Conservation (phyloP, 768 basidiomycete genomes). For the Suillus discolor region DNA sequence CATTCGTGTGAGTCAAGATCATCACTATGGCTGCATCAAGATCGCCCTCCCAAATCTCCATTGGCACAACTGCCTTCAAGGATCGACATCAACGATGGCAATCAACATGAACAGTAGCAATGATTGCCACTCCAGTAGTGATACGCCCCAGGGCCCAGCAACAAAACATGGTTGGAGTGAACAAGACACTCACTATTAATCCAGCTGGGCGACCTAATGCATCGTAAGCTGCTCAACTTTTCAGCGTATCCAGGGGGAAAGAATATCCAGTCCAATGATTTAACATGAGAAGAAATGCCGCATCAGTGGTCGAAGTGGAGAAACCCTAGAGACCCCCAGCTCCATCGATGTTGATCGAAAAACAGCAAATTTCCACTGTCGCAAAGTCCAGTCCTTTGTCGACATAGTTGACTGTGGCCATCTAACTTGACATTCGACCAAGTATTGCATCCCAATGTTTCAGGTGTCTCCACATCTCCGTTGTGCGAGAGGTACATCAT, state of each 20-base stretch:
- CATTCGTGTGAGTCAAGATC: conserved; percentile 11
- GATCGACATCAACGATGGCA: too few species aligned
- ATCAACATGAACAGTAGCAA: neutral
- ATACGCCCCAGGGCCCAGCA: neutral
- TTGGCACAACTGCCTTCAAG: neutral
- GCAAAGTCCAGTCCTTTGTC: neutral
- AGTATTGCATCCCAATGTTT: neutral
- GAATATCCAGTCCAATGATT: neutral
- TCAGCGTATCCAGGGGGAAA: neutral
- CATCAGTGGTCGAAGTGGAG: neutral
- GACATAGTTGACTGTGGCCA: neutral
- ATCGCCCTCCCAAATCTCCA: neutral
- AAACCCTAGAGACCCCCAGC: neutral
- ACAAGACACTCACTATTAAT: conserved; percentile 13
- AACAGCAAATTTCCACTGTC: neutral
- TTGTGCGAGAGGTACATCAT: neutral
- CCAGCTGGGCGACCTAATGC: neutral
- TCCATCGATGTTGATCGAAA: neutral
- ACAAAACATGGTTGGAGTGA: conserved; percentile 4
- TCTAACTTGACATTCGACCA: neutral
- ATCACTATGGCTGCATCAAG: conserved; percentile 2
- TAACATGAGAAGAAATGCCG: neutral
- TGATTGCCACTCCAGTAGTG: neutral
- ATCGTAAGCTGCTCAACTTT: neutral
- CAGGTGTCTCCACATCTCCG: neutral